These are phyloP conservation scores for Raffaelea ambrosiae DNA, from an alignment of 2,329 filamentous ascomycete species.

Conservation along the genomic window DNA sequence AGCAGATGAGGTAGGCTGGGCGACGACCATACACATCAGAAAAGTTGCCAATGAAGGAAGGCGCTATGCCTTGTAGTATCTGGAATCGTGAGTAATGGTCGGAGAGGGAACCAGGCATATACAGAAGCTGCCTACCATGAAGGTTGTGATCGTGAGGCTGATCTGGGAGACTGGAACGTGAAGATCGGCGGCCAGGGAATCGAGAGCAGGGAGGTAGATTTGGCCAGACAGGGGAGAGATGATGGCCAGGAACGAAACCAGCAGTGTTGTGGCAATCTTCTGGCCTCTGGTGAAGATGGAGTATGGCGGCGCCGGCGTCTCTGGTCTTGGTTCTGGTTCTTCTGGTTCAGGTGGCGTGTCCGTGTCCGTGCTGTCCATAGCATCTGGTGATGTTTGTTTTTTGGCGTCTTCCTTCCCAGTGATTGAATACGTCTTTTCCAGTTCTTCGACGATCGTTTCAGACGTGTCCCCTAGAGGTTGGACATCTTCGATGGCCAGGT, in stretches of 20 bases:
- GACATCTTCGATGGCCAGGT: conserved; percentile 4
- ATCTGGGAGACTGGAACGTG: conserved; percentile 22
- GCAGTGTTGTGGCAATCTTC: conserved; percentile 13
- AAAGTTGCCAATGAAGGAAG: conserved; percentile 38
- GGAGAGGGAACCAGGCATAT: neutral
- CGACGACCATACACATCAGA: conserved; percentile 39
- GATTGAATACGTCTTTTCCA: neutral
- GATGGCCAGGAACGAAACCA: conserved; percentile 10
- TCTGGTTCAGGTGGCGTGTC: no score
- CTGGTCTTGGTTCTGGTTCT: no score
- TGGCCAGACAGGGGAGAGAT: conserved; percentile 11
- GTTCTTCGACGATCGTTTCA: neutral
- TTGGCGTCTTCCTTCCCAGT: neutral
- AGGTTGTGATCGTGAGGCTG: conserved; percentile 33
- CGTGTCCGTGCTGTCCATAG: no score
- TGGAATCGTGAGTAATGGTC: neutral
- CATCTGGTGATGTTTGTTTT: no score
- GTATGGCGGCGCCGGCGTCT: conserved; percentile 1
- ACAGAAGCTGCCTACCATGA: conserved; percentile 19
- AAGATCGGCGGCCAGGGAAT: conserved; percentile 16
- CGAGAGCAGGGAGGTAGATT: conserved; percentile 10
- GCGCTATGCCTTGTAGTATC: conserved; percentile 42
- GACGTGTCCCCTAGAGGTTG: conserved; percentile 3
- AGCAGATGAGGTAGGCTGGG: conserved; percentile 36
- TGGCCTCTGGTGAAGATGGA: conserved; percentile 8